These are phyloP conservation scores for Ogataea populi-albae DNA, from an alignment of 805 yeast genomes.

Conservation along the genomic window DNA sequence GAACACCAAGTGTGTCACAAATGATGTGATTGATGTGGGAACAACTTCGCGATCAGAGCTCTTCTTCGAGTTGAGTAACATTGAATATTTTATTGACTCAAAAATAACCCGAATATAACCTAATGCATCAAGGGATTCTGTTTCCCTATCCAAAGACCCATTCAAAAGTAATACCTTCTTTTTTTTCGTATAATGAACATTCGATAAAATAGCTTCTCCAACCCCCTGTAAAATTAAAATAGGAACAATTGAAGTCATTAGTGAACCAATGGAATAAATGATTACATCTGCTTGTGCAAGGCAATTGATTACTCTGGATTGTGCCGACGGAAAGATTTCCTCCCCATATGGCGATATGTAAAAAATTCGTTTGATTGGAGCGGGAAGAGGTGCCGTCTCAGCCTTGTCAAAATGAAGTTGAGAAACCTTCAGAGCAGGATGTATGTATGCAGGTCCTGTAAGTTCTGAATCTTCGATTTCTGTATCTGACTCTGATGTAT, in stretches of 20 bases:
- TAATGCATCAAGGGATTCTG: conserved; percentile 59
- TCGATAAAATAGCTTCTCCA: conserved; percentile 52
- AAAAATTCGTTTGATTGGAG: conserved; percentile 70
- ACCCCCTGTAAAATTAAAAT: conserved; percentile 70
- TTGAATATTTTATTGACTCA: conserved; percentile 55
- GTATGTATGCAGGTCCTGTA: conserved; percentile 66
- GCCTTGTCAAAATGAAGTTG: conserved; percentile 72
- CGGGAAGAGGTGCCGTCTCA: conserved; percentile 56
- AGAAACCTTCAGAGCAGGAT: conserved; percentile 71
- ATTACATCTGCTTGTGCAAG: conserved; percentile 52
- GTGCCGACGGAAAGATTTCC: conserved; percentile 76
- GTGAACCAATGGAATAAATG: conserved; percentile 80
- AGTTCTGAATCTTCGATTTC: conserved; percentile 46
- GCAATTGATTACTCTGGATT: conserved; percentile 53
- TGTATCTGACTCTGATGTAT: conserved; percentile 14
- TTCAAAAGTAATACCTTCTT: conserved; percentile 66
- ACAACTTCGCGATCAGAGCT: conserved; percentile 4
- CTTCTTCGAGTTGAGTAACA: conserved; percentile 21
- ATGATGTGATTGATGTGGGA: conserved; percentile 31
- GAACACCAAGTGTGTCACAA: conserved; percentile 64
- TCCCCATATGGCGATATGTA: conserved; percentile 87
- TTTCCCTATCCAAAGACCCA: conserved; percentile 78
- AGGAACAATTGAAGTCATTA: conserved; percentile 86
- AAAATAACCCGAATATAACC: conserved; percentile 57
- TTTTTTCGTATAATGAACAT: conserved; percentile 1